A percentile compares a stretch with the other conserved stretches of the same genome.
These are phyloP conservation scores for Coemansia erecta DNA, from an alignment of 192 early-diverging fungal genomes.

Conservation along the genomic window DNA sequence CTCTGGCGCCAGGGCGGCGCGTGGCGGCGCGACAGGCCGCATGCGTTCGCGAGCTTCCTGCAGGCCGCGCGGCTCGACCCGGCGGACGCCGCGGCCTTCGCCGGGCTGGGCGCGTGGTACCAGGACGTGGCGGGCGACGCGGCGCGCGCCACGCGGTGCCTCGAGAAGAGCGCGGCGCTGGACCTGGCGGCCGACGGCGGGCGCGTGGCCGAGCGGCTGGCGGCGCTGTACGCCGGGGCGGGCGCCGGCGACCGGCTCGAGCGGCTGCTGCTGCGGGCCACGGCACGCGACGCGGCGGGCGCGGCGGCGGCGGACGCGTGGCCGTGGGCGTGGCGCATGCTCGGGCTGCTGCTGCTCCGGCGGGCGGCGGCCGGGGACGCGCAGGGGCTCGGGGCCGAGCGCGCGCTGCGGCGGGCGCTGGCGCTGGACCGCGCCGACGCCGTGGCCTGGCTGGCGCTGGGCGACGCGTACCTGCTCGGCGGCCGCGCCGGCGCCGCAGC, in stretches of 20 bases:
- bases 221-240: constrained; percentile 59
- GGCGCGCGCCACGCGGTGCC: constrained; percentile 54
- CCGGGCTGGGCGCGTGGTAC: constrained; percentile 67
- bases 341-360: constrained; percentile 71
- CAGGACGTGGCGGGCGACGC: constrained; percentile 53
- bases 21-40: constrained; percentile 54
- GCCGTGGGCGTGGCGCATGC: constrained; percentile 76
- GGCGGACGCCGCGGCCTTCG: constrained; percentile 53
- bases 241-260: constrained; percentile 45
- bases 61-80: background rate
- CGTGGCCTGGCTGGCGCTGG: constrained; percentile 76
- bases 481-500: constrained; percentile 53
- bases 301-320: constrained; percentile 43
- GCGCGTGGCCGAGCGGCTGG: constrained; percentile 65
- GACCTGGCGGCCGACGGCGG: constrained; percentile 64
- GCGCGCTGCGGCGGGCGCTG: constrained; percentile 78
- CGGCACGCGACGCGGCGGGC: constrained; percentile 24
- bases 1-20: constrained; percentile 53
- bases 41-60: constrained; percentile 57
- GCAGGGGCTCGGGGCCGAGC: constrained; percentile 55
- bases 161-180: constrained; percentile 57
- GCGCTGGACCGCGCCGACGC: constrained; percentile 66
- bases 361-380: constrained; percentile 25
- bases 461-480: constrained; percentile 69
- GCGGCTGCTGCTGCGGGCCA: constrained; percentile 18